Percentiles rank a stretch among this genome's conserved stretches.
phyloP scores from a whole-genome alignment of 176 grass and related monocot genomes.

The Oryza meyeriana region DNA sequence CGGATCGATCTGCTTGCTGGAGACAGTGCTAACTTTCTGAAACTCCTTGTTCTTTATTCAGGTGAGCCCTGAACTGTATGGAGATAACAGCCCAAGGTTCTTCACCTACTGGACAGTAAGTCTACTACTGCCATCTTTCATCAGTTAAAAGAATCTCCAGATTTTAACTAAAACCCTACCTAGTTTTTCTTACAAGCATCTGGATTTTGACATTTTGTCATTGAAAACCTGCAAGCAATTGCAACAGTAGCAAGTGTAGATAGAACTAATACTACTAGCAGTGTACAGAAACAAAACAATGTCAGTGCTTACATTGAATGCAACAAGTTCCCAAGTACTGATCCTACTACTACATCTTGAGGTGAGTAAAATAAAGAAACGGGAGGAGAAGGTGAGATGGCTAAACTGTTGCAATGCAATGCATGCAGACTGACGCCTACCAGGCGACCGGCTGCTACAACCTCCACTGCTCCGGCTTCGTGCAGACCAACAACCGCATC shows the following conservation, averaged over 20 bases:
- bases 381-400: neutral
- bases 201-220: neutral
- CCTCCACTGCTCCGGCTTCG: constrained; percentile 87
- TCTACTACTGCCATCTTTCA: neutral
- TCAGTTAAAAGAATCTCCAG: neutral
- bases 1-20: neutral
- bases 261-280: neutral
- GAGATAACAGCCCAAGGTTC: constrained; percentile 79
- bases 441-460: constrained; percentile 94
- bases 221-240: neutral
- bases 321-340: neutral
- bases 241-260: neutral
- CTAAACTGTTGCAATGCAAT: neutral
- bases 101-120: constrained; percentile 99
- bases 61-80: constrained; percentile 94
- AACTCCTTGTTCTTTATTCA: constrained; percentile 23
- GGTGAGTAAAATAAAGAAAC: neutral
- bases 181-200: neutral
- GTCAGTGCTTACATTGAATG: neutral
- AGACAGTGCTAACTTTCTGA: constrained; percentile 21
- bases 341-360: neutral
- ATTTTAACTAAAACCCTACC: neutral
- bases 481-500: constrained; percentile 82
- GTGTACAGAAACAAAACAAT: neutral
- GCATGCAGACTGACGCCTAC: constrained; percentile 75